Conservation (phyloP, 345 rosid genomes). For the Sonneratia alba region DNA sequence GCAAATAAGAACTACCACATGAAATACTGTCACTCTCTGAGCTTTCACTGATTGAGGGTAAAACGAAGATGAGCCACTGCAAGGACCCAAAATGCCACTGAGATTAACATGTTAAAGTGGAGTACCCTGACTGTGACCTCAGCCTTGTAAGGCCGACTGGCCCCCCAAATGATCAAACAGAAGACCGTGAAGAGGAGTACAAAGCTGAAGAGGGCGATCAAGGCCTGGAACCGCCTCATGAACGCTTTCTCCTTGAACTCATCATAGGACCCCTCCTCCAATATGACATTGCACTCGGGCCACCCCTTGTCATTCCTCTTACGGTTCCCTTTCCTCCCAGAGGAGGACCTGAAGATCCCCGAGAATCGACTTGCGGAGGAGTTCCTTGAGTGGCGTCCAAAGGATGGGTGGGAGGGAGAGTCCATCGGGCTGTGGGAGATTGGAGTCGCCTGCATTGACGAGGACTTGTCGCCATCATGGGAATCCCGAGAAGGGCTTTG, state of each 20-base stretch:
- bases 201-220: slow-evolving; percentile 45
- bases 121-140: slow-evolving; percentile 53
- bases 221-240: slow-evolving; percentile 45
- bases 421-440: slow-evolving; percentile 52
- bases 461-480: slow-evolving; percentile 80
- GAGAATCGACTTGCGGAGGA: slow-evolving; percentile 78
- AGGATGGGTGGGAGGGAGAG: slow-evolving; percentile 73
- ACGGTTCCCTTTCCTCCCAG: slow-evolving; percentile 41
- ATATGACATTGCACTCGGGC: slow-evolving; percentile 63
- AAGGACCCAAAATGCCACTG: background rate
- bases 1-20: background rate
- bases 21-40: background rate
- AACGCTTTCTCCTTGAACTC: slow-evolving; percentile 46
- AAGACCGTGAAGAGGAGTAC: slow-evolving; percentile 45
- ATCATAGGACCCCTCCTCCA: slow-evolving; percentile 70
- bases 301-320: slow-evolving; percentile 73
- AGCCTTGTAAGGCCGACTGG: slow-evolving; percentile 60
- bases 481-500: slow-evolving; percentile 93
- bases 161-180: slow-evolving; percentile 80
- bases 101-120: background rate
- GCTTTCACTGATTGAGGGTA: background rate
- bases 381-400: slow-evolving; percentile 77
- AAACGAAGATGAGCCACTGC: background rate
- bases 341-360: slow-evolving; percentile 69
- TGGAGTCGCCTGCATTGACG: slow-evolving; percentile 49